Evolutionary conservation across 2,329 filamentous ascomycete species (phyloP).

Genomic region (Ceratocystis cubensis): DNA sequence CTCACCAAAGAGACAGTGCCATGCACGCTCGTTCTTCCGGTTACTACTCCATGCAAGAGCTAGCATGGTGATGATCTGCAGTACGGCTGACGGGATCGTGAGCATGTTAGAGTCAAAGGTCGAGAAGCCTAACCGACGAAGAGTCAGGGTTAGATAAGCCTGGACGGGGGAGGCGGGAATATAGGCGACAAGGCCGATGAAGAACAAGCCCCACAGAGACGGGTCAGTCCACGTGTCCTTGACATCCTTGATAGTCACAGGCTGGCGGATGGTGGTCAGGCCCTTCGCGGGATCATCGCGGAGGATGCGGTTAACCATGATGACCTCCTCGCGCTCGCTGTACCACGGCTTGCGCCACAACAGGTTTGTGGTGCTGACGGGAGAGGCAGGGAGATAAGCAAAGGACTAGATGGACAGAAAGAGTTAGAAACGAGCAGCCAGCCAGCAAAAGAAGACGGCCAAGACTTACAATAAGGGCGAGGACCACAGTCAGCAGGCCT

Average conservation of each 20-base stretch:
- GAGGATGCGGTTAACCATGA: slow-evolving; percentile 43
- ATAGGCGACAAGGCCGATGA: slow-evolving; percentile 24
- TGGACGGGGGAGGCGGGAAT: slow-evolving; percentile 24
- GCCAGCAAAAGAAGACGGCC: background rate
- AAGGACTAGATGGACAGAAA: slow-evolving; percentile 30
- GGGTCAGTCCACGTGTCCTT: slow-evolving; percentile 40
- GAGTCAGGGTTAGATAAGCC: slow-evolving; percentile 25
- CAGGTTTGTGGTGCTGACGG: slow-evolving; percentile 49
- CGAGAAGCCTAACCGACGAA: slow-evolving; percentile 25
- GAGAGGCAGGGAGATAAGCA: slow-evolving; percentile 50
- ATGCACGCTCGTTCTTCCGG: slow-evolving; percentile 25
- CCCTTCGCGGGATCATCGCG: slow-evolving; percentile 45
- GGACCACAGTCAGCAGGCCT: slow-evolving; percentile 53
- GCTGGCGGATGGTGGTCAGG: slow-evolving; percentile 43
- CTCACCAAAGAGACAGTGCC: slow-evolving; percentile 27
- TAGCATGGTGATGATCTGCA: slow-evolving; percentile 22
- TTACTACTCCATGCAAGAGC: slow-evolving; percentile 28
- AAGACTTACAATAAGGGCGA: slow-evolving; percentile 36
- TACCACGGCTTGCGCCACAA: slow-evolving; percentile 48
- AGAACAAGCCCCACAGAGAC: slow-evolving; percentile 44
- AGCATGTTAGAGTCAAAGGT: slow-evolving; percentile 45
- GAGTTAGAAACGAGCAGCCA: background rate
- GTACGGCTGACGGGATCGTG: slow-evolving; percentile 34
- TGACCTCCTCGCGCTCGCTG: slow-evolving; percentile 42
- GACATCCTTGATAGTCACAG: slow-evolving; percentile 35